Conservation (phyloP, 2,329 filamentous ascomycete species). For the Orbilia javanica region DNA sequence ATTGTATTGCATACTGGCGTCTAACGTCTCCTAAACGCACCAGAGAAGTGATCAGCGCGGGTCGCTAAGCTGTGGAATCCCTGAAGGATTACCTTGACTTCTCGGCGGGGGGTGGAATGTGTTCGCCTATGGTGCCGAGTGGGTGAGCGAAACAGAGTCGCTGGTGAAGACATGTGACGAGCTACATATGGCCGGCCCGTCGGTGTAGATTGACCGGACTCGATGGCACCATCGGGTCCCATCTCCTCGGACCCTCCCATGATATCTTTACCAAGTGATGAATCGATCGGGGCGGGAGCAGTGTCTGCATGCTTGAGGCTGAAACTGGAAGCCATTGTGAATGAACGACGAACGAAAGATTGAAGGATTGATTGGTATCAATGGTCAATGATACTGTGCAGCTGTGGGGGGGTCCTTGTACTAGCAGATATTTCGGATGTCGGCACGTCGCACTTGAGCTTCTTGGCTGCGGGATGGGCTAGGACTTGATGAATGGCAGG, state of each 20-base stretch:
- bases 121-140: constrained; percentile 61
- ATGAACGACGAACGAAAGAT: neutral
- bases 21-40: constrained; percentile 58
- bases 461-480: neutral
- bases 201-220: constrained; percentile 46
- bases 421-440: neutral
- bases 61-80: constrained; percentile 2
- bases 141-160: constrained; percentile 55
- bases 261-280: neutral
- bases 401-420: neutral
- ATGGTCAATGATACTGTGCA: neutral
- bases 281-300: constrained; percentile 37
- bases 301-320: constrained; percentile 37
- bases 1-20: constrained; percentile 61
- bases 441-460: neutral
- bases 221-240: constrained; percentile 23
- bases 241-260: constrained; percentile 5
- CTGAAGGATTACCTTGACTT: constrained; percentile 58
- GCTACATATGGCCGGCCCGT: constrained; percentile 48
- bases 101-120: constrained; percentile 60
- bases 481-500: neutral
- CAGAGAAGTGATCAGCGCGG: neutral
- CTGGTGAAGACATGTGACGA: constrained; percentile 56
- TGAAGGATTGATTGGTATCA: neutral
- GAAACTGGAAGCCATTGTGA: constrained; percentile 33